phyloP scores from a whole-genome alignment of 306 rosid genomes.

The Arachis stenosperma region DNA sequence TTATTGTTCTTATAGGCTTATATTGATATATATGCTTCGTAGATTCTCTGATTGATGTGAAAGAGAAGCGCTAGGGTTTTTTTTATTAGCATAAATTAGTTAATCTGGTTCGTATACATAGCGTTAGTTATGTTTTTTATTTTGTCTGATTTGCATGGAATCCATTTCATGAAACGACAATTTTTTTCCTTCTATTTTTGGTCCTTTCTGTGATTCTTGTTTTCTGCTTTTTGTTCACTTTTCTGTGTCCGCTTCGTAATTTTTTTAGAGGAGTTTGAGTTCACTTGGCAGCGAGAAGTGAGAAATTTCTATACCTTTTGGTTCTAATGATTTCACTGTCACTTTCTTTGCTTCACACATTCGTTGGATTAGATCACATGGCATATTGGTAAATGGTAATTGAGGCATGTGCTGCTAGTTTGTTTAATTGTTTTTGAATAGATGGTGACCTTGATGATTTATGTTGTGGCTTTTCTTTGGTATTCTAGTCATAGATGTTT shows the following conservation, averaged over 20 bases:
- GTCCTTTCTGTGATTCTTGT: no score
- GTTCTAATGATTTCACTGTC: not conserved
- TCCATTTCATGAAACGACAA: not conserved
- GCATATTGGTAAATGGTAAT: no score
- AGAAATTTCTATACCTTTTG: not conserved
- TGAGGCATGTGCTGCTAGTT: not conserved
- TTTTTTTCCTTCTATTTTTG: no score
- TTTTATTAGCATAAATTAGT: not conserved
- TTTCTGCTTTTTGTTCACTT: no score
- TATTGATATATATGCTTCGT: not conserved
- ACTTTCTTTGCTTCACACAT: not conserved
- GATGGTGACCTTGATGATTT: not conserved
- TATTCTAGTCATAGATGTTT: not conserved
- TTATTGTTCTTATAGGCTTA: no score
- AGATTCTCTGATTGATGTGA: not conserved
- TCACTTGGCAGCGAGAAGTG: not conserved
- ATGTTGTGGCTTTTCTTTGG: not conserved
- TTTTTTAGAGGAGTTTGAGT: not conserved
- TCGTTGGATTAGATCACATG: not conserved
- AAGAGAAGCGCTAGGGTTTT: conserved; percentile 3
- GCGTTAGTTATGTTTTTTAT: not conserved
- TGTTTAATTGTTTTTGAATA: not conserved
- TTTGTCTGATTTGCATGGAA: conserved; percentile 11
- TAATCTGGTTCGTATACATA: not conserved
- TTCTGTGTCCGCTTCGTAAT: no score